Conservation (phyloP, 139 green algal genomes). For the Chlamydomonas sphaeroides region DNA sequence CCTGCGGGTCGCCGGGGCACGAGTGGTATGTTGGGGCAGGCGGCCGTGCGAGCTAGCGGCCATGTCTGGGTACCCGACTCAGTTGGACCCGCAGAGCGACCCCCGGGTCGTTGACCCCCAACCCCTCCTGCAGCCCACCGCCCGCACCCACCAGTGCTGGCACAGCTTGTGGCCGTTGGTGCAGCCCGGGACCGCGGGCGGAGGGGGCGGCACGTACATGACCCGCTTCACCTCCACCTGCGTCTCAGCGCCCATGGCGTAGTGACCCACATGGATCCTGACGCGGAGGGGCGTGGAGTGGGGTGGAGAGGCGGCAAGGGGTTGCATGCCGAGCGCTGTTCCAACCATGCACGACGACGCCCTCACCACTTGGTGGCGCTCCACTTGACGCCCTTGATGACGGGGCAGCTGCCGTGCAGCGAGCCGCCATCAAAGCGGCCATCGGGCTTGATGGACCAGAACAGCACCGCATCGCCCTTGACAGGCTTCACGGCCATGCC, state of each 20-base stretch:
- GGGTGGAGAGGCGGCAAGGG: too few relatives aligned
- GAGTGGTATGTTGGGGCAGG: too few relatives aligned
- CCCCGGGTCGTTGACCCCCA: not conserved
- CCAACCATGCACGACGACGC: too few relatives aligned
- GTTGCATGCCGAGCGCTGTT: too few relatives aligned
- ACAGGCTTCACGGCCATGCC: constrained; percentile 60
- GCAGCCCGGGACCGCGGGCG: constrained; percentile 48
- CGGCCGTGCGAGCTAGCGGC: not conserved
- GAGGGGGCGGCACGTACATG: constrained; percentile 55
- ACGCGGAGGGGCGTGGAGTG: not conserved
- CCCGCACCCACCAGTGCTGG: constrained; percentile 11
- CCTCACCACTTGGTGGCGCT: constrained; percentile 63
- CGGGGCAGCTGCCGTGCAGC: constrained; percentile 62
- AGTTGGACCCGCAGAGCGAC: not conserved
- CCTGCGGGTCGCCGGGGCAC: too few relatives aligned
- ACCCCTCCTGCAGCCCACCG: not conserved
- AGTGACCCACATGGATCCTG: constrained; percentile 61
- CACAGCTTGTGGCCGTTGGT: constrained; percentile 50
- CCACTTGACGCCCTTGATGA: constrained; percentile 63
- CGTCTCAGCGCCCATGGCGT: too few relatives aligned
- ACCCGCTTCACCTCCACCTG: constrained; percentile 42
- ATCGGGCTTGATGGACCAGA: constrained; percentile 55
- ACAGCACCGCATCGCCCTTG: constrained; percentile 58
- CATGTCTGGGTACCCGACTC: not conserved
- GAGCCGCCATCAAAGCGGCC: constrained; percentile 56